These are phyloP conservation scores for Kalmanozyma brasiliensis DNA, from an alignment of 1,284 basidiomycete species.

Conservation along the genomic window DNA sequence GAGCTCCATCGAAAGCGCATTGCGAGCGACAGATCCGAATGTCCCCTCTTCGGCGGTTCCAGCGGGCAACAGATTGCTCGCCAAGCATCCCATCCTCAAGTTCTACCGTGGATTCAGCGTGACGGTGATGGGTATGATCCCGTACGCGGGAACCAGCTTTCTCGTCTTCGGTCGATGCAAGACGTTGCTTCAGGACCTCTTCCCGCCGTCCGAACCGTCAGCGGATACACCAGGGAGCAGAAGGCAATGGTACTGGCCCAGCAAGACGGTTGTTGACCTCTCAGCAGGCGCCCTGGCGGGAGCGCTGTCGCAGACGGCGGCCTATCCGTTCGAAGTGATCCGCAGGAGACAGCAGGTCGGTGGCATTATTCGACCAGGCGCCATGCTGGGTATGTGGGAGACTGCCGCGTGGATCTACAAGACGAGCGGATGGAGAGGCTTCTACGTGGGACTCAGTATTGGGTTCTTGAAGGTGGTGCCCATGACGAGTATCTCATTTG, in stretches of 20 bases:
- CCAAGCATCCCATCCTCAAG: slow-evolving; percentile 72
- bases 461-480: slow-evolving; percentile 97
- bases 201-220: slow-evolving; percentile 49
- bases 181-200: slow-evolving; percentile 51
- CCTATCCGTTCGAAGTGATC: slow-evolving; percentile 96
- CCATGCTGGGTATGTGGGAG: slow-evolving; percentile 62
- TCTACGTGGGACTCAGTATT: slow-evolving; percentile 91
- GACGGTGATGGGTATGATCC: slow-evolving; percentile 76
- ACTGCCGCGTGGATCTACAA: slow-evolving; percentile 74
- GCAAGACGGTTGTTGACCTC: slow-evolving; percentile 72
- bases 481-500: slow-evolving; percentile 76
- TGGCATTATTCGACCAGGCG: slow-evolving; percentile 69
- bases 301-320: slow-evolving; percentile 85
- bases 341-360: slow-evolving; percentile 95
- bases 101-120: slow-evolving; percentile 90
- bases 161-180: slow-evolving; percentile 71
- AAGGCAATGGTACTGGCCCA: slow-evolving; percentile 53
- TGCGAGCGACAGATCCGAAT: slow-evolving; percentile 34
- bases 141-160: slow-evolving; percentile 96
- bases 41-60: slow-evolving; percentile 32
- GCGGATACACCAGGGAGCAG: slow-evolving; percentile 11
- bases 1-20: slow-evolving; percentile 23
- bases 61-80: slow-evolving; percentile 39
- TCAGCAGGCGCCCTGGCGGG: slow-evolving; percentile 90
- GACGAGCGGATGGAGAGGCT: slow-evolving; percentile 82